A percentile compares a stretch with the other conserved stretches of the same genome.
Evolutionary conservation across 2,329 filamentous ascomycete genomes (phyloP).

Genomic region (Graphilbum ipis-grandicollis): DNA sequence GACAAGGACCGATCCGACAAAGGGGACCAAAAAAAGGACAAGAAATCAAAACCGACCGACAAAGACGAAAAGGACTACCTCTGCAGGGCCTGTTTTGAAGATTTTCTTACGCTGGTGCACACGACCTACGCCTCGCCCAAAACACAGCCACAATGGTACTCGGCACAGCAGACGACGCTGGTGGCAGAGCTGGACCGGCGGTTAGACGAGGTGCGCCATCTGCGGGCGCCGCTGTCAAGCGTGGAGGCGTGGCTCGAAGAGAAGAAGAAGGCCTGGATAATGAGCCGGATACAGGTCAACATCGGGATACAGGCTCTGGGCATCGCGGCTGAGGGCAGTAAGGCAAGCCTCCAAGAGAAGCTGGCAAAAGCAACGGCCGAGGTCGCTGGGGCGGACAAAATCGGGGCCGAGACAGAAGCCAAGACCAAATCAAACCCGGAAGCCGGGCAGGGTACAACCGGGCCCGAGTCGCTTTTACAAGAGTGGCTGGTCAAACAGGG

Average conservation of each 20-base stretch:
- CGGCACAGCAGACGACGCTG: conserved; percentile 25
- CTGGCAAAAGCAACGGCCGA: conserved; percentile 1
- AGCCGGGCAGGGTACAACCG: no score
- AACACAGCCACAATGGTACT: conserved; percentile 34
- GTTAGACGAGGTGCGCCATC: conserved; percentile 28
- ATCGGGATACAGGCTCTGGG: conserved; percentile 9
- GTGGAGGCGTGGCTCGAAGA: conserved; percentile 32
- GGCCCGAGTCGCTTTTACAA: no score
- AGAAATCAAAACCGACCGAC: background rate
- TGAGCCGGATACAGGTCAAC: conserved; percentile 10
- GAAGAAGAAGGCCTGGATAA: conserved; percentile 34
- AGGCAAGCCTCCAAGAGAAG: conserved; percentile 1
- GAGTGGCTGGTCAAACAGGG: no score
- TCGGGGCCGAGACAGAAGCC: no score
- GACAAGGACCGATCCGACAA: background rate
- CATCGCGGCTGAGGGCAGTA: conserved; percentile 6
- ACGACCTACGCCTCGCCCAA: conserved; percentile 16
- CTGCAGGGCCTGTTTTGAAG: conserved; percentile 29
- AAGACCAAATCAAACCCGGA: no score
- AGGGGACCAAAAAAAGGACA: no score
- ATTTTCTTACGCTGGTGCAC: conserved; percentile 27
- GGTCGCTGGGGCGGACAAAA: background rate
- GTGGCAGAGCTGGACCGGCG: conserved; percentile 30
- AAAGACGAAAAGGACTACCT: conserved; percentile 13
- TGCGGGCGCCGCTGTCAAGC: conserved; percentile 22